Base-by-base conservation (phyloP, 1,139 yeast species). In the Taphrina pruni region DNA sequence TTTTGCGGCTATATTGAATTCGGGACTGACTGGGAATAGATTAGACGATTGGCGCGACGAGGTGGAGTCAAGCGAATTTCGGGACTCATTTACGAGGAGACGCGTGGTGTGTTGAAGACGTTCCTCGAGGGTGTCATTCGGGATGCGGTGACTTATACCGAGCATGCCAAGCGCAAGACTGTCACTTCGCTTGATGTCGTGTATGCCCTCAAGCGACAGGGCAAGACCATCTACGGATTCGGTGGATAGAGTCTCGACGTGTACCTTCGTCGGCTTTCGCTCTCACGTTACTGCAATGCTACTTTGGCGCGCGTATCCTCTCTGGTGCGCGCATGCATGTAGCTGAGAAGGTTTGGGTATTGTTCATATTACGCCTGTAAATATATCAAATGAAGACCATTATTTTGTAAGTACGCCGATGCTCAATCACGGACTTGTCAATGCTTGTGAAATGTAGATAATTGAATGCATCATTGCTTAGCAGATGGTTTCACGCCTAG, bases 91-190 rank as follows among this genome's bases (percentile, higher is more conserved):
- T 94, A 94, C 86, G 98, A 94, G 85, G 97, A 93, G 86, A 97
- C 94, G 79, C 91, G 98, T 86, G 93, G 89, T 76, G 97, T 94
- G 77, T 87, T 93, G 77, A 92, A 93, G 85, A 86, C 96, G 72
- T 94, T 93, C 89, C 87, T 94, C 80, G 97, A 92, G 84, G 88
- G 90, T 80, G 97, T 93, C 78, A 94, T 94, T 83, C 91, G 97
- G 86, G 98, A 94, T 79, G 97, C 98, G 78, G 97, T 93, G 78
- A 92, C 97, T 78, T 94, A 94, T 86, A 94, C 98, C 77, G 98
- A 93, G 85, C 97, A 94, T 88, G 98, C 98, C 79, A 94, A 94
- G 95, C 92, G 98, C 89, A 94, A 94, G 91, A 94, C 99, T 76
- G 98, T 94, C 78, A 94, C 99, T 77, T 92, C 98, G 74, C 87